Evolutionary conservation across 2,329 filamentous ascomycete species (phyloP), one percentile per base, ranked within the genome.

Genomic region (Pseudocercospora musae): DNA sequence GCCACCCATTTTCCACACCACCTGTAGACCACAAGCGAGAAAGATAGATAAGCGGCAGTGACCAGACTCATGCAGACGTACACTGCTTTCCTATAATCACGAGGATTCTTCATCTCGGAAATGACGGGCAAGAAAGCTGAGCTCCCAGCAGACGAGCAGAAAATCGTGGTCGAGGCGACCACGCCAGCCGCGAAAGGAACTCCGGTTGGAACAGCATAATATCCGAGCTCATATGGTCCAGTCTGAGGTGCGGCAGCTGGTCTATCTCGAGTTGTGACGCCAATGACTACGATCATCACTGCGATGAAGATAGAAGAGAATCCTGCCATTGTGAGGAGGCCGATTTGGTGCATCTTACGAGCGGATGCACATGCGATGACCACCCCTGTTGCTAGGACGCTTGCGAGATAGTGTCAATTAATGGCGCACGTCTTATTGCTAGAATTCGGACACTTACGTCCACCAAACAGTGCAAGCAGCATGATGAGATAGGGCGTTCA

Each of bases 1-100:
- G 86, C 83, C 5, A 88, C 84, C 81, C 82, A 88, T 63, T 83
- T 77, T 2, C 86, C 86, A 68, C 85, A 87, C 77, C 79, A 88
- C 50, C 78, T 77, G 74, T 88, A 88, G 4, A 87, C 82, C 2
- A 87, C 83, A n/a, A 88, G 76, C 46, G 79, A 80, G 69, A 87
- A 85, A 37, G 80, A 79, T 6, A 87, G 77, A 69, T 88, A 88
- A 0, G 81, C 81, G 0, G 80, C 78, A 0, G 81, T 83, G 3
- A 86, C 84, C 54, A 87, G 72, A n/a, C 73, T 77, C 84, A 86
- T 86, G 72, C 82, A 85, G 18, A 81, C 72, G 68, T 81, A 86
- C 0, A 88, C 77, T 0, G 86, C 81, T 71, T 87, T 87, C 63
- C 79, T 80, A 72, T 84, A 88, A 65, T 87, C 83, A n/a, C 77